Percentiles rank a stretch among this genome's conserved stretches.
phyloP scores from a whole-genome alignment of 345 rosid species.

The Corymbia maculata region DNA sequence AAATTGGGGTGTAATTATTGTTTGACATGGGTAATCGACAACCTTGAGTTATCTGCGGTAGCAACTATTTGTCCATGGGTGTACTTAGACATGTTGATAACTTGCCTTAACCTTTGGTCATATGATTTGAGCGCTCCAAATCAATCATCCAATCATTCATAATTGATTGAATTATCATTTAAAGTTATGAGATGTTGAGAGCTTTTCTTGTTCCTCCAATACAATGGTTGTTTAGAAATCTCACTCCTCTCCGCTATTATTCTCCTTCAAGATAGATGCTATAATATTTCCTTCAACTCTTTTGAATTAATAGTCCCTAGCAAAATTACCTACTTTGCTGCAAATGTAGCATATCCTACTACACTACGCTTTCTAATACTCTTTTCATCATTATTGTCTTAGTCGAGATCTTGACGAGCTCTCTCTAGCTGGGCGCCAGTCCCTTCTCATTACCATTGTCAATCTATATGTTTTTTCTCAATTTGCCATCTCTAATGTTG shows the following conservation, averaged over 20 bases:
- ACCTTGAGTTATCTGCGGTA: background rate
- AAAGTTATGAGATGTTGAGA: background rate
- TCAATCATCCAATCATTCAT: background rate
- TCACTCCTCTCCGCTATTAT: background rate
- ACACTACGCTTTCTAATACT: background rate
- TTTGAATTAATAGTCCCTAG: background rate
- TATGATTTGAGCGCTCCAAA: background rate
- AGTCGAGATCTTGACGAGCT: background rate
- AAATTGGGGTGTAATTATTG: too few relatives aligned
- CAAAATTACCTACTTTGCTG: background rate
- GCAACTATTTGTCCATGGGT: background rate
- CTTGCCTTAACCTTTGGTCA: background rate
- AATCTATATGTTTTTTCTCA: background rate
- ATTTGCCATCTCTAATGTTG: background rate
- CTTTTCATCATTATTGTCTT: background rate
- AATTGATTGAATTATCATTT: background rate
- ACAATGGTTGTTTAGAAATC: background rate
- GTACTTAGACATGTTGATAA: background rate
- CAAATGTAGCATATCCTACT: background rate
- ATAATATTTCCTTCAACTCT: background rate
- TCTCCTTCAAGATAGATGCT: background rate
- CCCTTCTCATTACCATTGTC: background rate
- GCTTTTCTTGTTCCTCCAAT: background rate
- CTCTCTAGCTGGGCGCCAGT: background rate
- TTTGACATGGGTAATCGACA: fast-evolving